Base-by-base conservation (phyloP, 83 land plant species). In the Thuja plicata region DNA sequence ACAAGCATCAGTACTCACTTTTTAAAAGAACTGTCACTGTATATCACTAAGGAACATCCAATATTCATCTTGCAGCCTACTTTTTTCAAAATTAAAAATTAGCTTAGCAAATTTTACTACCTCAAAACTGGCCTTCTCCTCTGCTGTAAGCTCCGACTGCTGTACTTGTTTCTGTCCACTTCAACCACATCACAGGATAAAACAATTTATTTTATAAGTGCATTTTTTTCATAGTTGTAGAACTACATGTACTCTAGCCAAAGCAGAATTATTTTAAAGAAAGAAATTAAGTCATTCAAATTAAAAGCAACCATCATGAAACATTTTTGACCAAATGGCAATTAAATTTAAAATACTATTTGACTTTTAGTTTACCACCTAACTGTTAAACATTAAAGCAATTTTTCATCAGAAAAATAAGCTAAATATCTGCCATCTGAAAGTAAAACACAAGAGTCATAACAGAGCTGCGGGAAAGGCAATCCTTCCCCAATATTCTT, bases 41-140 rank as follows among this genome's bases (percentile, higher is more conserved):
- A 46, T 37, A 83, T 83, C 54, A 83, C 55, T 30, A 83, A 83
- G 34, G 16, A 83, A 24, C 24, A 27, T 3, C 84, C 48, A 83
- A 46, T 27, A 16, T 30, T 46, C 54, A 48, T 83, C 16, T 83
- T 46, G 55, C 85, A 83, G n/a, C 85, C 32, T 21, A 46, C n/a
- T 16, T 24, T 9, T 10, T 45, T 10, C 27, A 48, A 19, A 48
- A 45, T 13, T 15, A 46, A 83, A 82, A 6, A 8, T 83, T 21
- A n/a, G 48, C 54, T 24, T 16, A n/a, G 48, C 16, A 45, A 21
- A 16, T 15, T 38, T 34, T 37, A 71, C 15, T 89, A 95, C 96
- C 92, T 93, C 78, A 83, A 95, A 87, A 76, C 1, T 85, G 85
- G 87, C 73, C 88, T 87, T 90, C 79, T 95, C 94, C 87, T 95